Conservation (phyloP, 345 rosid genomes). For the Aquilaria yunnanensis region DNA sequence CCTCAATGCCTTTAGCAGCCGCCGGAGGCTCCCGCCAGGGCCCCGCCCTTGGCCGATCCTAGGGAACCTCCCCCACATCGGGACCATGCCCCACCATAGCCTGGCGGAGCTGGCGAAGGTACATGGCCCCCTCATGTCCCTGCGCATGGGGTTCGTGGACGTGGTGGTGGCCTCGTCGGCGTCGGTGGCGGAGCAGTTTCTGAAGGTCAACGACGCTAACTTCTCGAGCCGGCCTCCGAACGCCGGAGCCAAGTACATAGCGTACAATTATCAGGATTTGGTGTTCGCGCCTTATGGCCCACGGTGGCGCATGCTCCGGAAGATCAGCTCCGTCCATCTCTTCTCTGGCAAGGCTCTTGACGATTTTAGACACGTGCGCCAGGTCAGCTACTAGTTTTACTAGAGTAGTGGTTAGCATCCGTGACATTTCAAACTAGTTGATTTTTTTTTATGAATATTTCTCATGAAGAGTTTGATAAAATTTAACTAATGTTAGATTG, state of each 20-base stretch:
- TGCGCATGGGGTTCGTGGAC: slow-evolving; percentile 65
- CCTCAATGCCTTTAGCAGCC: slow-evolving; percentile 12
- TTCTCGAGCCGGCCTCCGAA: slow-evolving; percentile 91
- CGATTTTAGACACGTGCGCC: slow-evolving; percentile 64
- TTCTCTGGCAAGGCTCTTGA: slow-evolving; percentile 90
- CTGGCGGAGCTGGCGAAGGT: slow-evolving; percentile 46
- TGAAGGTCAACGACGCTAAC: slow-evolving; percentile 70
- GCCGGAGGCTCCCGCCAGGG: slow-evolving; percentile 69
- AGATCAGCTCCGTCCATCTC: slow-evolving; percentile 73
- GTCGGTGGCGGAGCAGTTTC: slow-evolving; percentile 72
- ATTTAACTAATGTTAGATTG: too few species aligned
- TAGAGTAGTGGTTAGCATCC: not conserved
- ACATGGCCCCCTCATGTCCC: slow-evolving; percentile 80
- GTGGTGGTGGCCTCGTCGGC: slow-evolving; percentile 85
- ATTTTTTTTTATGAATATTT: not conserved
- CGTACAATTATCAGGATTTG: slow-evolving; percentile 87
- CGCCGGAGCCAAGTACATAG: slow-evolving; percentile 81
- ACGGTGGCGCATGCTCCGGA: slow-evolving; percentile 81
- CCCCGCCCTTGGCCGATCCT: slow-evolving; percentile 84
- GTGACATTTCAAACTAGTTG: not conserved
- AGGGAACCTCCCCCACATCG: slow-evolving; percentile 88
- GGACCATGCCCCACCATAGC: slow-evolving; percentile 65
- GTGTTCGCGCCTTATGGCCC: slow-evolving; percentile 92
- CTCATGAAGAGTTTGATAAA: too few species aligned
- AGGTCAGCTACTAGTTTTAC: slow-evolving; percentile 32